Conservation (phyloP, 192 early-diverging fungal species). For the Dispira simplex region DNA sequence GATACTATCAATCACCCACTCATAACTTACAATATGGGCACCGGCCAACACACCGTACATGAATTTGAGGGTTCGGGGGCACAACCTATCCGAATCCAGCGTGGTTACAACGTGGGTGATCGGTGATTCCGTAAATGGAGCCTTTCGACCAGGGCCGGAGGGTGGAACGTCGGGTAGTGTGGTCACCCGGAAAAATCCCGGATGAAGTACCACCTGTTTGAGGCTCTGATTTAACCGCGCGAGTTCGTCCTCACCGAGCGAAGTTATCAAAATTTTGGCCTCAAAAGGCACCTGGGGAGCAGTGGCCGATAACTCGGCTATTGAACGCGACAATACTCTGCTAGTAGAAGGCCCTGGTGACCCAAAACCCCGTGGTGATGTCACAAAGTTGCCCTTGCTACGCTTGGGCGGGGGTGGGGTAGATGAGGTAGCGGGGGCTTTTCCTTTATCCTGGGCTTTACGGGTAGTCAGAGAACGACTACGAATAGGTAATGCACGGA, state of each 20-base stretch:
- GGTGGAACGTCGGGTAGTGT: neutral
- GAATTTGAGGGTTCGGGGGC: slow-evolving; percentile 27
- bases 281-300: neutral
- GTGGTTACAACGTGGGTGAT: slow-evolving; percentile 23
- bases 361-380: no score
- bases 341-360: no score
- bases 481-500: no score
- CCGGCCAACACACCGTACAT: slow-evolving; percentile 19
- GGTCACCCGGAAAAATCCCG: neutral
- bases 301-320: neutral
- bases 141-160: neutral
- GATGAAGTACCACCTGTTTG: neutral
- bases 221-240: neutral
- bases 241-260: neutral
- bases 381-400: no score
- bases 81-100: slow-evolving; percentile 9
- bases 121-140: neutral
- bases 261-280: slow-evolving; percentile 5
- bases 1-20: slow-evolving; percentile 20
- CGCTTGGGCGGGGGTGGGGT: no score
- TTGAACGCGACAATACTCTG: no score
- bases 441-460: no score
- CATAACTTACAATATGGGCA: slow-evolving; percentile 15
- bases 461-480: no score
- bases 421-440: no score